phyloP scores from a whole-genome alignment of 1,284 basidiomycete genomes.

The Jaminaea rosea region DNA sequence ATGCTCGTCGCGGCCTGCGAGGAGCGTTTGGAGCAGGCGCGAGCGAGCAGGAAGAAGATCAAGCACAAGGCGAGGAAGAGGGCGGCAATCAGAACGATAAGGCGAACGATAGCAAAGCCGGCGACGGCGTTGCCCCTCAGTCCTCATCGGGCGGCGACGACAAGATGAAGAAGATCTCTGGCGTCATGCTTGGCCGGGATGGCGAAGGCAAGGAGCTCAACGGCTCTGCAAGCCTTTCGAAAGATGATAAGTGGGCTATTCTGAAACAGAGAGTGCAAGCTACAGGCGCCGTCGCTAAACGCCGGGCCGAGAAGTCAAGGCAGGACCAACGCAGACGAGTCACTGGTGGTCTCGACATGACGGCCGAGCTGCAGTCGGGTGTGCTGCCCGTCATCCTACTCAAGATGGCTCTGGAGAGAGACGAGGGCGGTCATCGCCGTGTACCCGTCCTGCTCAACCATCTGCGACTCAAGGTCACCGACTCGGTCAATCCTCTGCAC shows the following conservation, averaged over 20 bases:
- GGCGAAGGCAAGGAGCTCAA: neutral
- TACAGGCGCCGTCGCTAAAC: conserved; percentile 2
- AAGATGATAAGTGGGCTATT: conserved; percentile 1
- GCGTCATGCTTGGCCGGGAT: neutral
- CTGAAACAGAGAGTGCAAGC: conserved; percentile 5
- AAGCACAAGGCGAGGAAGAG: neutral
- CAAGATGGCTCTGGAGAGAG: conserved; percentile 80
- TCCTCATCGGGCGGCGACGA: neutral
- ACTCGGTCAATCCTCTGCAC: conserved; percentile 72
- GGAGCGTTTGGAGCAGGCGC: neutral
- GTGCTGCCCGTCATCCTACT: conserved; percentile 47
- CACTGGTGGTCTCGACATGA: conserved; percentile 7
- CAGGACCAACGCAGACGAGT: neutral
- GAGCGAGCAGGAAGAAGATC: neutral
- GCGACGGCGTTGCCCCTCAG: neutral
- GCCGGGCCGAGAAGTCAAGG: neutral
- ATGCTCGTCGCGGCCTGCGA: neutral
- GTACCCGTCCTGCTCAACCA: conserved; percentile 81
- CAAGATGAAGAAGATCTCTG: neutral
- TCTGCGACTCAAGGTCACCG: conserved; percentile 70
- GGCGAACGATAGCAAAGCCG: neutral
- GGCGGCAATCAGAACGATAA: no score
- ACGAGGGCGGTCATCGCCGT: conserved; percentile 73
- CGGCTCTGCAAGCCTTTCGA: neutral
- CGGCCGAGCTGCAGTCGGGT: conserved; percentile 12